A percentile compares a stretch with the other conserved stretches of the same genome.
Evolutionary conservation across 2,329 filamentous ascomycete genomes (phyloP).

Genomic region (Penicillium sp.): DNA sequence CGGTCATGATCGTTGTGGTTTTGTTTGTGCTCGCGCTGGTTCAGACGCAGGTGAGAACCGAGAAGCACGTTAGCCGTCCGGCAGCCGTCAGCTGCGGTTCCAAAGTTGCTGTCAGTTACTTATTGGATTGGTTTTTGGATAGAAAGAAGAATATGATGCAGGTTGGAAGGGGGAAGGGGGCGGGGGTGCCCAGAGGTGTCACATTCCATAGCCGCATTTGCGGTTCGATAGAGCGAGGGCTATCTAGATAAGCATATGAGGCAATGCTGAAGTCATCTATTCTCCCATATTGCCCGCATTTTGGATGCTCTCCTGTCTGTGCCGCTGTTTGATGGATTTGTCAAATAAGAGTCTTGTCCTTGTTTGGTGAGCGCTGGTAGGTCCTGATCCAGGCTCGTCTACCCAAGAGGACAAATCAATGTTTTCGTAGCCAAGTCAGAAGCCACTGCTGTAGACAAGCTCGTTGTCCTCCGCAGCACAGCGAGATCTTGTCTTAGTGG

Average conservation of each 20-base stretch:
- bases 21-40: not conserved
- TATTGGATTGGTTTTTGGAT: not conserved
- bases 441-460: not conserved
- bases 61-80: not conserved
- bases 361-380: not conserved
- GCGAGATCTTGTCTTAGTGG: not conserved
- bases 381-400: not conserved
- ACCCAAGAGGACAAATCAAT: not conserved
- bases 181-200: slow-evolving; percentile 3
- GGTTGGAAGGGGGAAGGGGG: not conserved
- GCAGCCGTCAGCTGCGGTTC: not conserved
- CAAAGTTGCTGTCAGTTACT: not conserved
- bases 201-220: slow-evolving; percentile 2
- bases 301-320: not conserved
- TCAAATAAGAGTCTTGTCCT: not conserved
- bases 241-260: slow-evolving; percentile 7
- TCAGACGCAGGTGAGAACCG: not conserved
- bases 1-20: slow-evolving; percentile 1
- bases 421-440: not conserved
- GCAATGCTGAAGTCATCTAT: slow-evolving; percentile 10
- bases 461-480: not conserved
- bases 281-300: not conserved
- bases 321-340: not conserved
- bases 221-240: not conserved
- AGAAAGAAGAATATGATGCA: slow-evolving; percentile 2